These are phyloP conservation scores for Erysiphe pulchra DNA, from an alignment of 2,329 filamentous ascomycete species.

Conservation along the genomic window DNA sequence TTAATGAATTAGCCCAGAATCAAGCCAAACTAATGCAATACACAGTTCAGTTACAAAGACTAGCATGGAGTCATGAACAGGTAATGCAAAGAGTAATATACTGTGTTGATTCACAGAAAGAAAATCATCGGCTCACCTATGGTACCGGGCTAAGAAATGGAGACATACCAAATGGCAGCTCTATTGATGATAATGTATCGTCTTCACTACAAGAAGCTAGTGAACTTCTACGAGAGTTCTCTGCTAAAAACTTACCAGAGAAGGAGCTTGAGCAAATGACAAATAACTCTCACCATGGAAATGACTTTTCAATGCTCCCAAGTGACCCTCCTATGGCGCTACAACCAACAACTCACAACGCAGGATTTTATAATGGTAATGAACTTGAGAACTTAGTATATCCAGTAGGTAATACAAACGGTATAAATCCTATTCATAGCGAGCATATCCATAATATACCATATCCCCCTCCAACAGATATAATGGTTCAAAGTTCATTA, in stretches of 20 bases:
- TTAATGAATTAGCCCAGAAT: slow-evolving; percentile 45
- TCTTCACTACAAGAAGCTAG: slow-evolving; percentile 43
- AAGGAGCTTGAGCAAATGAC: slow-evolving; percentile 39
- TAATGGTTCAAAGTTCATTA: slow-evolving; percentile 20
- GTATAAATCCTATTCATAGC: slow-evolving; percentile 82
- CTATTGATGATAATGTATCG: slow-evolving; percentile 31
- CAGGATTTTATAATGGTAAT: slow-evolving; percentile 18
- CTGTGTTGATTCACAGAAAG: slow-evolving; percentile 34
- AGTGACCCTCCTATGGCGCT: slow-evolving; percentile 14
- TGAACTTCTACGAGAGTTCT: slow-evolving; percentile 37
- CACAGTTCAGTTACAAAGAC: slow-evolving; percentile 32
- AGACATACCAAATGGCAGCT: slow-evolving; percentile 4
- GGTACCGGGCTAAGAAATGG: slow-evolving; percentile 17
- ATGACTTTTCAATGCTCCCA: slow-evolving; percentile 12
- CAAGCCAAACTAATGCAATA: slow-evolving; percentile 37
- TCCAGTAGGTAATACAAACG: slow-evolving; percentile 69
- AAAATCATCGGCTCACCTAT: slow-evolving; percentile 27
- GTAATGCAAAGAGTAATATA: slow-evolving; percentile 49
- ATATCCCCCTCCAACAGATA: slow-evolving; percentile 50
- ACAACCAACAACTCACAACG: slow-evolving; percentile 17
- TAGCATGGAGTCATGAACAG: slow-evolving; percentile 41
- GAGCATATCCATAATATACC: slow-evolving; percentile 90
- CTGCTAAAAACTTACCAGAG: slow-evolving; percentile 37
- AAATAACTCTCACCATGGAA: slow-evolving; percentile 12
- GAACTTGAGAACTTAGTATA: slow-evolving; percentile 58